A percentile compares a stretch with the other conserved stretches of the same genome.
Evolutionary conservation across 2,329 filamentous ascomycete species (phyloP).

Genomic region (Pseudogymnoascus sp.): DNA sequence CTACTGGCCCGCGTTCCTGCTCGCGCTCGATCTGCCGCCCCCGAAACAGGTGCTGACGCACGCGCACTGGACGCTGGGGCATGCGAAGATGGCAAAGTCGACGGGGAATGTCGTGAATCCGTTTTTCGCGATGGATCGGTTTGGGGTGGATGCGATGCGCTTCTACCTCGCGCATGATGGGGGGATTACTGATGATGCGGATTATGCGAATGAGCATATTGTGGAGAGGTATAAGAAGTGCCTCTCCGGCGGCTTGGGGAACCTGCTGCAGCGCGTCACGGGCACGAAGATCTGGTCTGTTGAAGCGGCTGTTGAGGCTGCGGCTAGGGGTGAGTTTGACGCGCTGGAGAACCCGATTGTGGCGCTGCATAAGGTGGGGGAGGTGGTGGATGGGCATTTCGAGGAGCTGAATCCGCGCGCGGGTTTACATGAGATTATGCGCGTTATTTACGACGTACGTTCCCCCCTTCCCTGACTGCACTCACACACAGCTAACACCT

Average conservation of each 20-base stretch:
- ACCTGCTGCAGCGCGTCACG: conserved; percentile 66
- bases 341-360: conserved; percentile 31
- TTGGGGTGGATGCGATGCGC: conserved; percentile 78
- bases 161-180: conserved; percentile 83
- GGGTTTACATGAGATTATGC: conserved; percentile 60
- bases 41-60: conserved; percentile 80
- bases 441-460: conserved; percentile 51
- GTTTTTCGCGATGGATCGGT: conserved; percentile 82
- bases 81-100: conserved; percentile 94
- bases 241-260: conserved; percentile 72
- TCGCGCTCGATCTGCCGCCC: conserved; percentile 74
- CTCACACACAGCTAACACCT: conserved; percentile 11
- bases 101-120: conserved; percentile 93
- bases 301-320: conserved; percentile 35
- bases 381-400: conserved; percentile 50
- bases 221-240: conserved; percentile 71
- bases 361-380: conserved; percentile 35
- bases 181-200: conserved; percentile 67
- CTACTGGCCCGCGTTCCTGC: conserved; percentile 95
- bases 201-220: conserved; percentile 77
- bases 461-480: background rate
- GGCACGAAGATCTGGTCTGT: conserved; percentile 64
- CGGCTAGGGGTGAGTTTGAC: conserved; percentile 18
- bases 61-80: conserved; percentile 90
- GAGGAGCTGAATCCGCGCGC: conserved; percentile 53